Conservation (phyloP, 352 stramenopile genomes). For the Peronospora destructor region DNA sequence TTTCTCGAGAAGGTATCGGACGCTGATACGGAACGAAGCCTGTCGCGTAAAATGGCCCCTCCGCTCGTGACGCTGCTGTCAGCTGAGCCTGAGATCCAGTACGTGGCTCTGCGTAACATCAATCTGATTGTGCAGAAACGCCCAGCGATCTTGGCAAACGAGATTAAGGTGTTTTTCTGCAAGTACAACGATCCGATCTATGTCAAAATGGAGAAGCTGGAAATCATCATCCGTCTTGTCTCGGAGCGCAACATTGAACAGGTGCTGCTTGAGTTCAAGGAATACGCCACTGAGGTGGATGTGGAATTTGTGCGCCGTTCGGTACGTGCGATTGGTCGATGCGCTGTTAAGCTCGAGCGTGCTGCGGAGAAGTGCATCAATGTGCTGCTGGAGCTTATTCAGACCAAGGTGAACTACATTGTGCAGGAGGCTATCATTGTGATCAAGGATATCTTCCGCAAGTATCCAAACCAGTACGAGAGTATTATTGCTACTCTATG, state of each 20-base stretch:
- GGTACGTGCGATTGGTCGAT: conserved; percentile 95
- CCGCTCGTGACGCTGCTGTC: conserved; percentile 98
- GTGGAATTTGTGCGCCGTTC: conserved; percentile 98
- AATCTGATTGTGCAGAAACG: conserved; percentile 99
- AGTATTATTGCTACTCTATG: conserved; percentile 98
- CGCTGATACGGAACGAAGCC: conserved; percentile 84
- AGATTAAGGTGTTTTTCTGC: conserved; percentile 97
- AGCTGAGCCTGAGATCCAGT: conserved; percentile 98
- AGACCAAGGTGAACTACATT: conserved; percentile 99
- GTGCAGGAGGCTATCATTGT: conserved; percentile 99
- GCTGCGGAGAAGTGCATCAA: conserved; percentile 98
- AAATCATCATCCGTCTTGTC: conserved; percentile 99
- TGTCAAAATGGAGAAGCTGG: conserved; percentile 98
- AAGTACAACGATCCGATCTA: conserved; percentile 99
- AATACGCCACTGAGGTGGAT: conserved; percentile 98
- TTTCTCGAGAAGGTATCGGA: conserved; percentile 95
- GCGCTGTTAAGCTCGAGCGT: conserved; percentile 96
- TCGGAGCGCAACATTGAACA: conserved; percentile 98
- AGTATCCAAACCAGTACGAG: conserved; percentile 99
- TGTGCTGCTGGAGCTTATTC: conserved; percentile 97
- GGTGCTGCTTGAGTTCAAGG: conserved; percentile 97
- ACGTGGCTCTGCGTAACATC: conserved; percentile 98
- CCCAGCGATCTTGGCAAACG: conserved; percentile 92
- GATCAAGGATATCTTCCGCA: conserved; percentile 99
- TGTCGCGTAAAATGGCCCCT: conserved; percentile 94